A percentile compares a stretch with the other conserved stretches of the same genome.
Conservation (phyloP, 345 rosid genomes). For the Balakata baccata region DNA sequence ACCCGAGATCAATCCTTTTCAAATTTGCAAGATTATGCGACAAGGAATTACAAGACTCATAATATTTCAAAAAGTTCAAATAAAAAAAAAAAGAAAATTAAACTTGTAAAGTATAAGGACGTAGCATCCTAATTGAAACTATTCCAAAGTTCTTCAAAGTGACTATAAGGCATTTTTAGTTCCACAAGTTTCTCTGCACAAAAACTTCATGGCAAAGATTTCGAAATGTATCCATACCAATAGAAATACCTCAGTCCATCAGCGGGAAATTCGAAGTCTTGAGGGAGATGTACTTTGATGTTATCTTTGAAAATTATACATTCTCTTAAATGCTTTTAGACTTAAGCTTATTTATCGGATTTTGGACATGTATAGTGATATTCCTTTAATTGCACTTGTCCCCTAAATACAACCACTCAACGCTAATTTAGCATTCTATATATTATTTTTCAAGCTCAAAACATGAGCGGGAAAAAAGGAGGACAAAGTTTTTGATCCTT, state of each 20-base stretch:
- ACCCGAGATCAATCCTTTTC: background rate
- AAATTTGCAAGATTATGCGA: conserved; percentile 13
- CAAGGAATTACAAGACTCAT: background rate
- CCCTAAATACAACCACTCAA: background rate
- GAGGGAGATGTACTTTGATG: background rate
- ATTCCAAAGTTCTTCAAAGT: background rate
- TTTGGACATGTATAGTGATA: background rate
- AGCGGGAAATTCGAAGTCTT: background rate
- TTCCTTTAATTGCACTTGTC: background rate
- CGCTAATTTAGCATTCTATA: too few species aligned
- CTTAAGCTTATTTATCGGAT: background rate
- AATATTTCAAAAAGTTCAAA: background rate
- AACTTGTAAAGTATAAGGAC: too few species aligned
- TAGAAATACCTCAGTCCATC: background rate
- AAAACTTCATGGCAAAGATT: background rate
- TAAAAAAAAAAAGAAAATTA: background rate
- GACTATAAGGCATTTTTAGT: background rate
- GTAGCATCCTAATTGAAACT: too few species aligned
- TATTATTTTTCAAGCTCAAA: background rate
- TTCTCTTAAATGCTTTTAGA: background rate
- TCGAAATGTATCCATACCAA: background rate
- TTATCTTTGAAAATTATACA: background rate
- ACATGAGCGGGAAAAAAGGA: background rate
- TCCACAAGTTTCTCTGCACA: background rate
- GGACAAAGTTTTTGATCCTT: background rate